Base-by-base conservation (phyloP, 148 eudicot genomes). In the Fallopia convolvulus region DNA sequence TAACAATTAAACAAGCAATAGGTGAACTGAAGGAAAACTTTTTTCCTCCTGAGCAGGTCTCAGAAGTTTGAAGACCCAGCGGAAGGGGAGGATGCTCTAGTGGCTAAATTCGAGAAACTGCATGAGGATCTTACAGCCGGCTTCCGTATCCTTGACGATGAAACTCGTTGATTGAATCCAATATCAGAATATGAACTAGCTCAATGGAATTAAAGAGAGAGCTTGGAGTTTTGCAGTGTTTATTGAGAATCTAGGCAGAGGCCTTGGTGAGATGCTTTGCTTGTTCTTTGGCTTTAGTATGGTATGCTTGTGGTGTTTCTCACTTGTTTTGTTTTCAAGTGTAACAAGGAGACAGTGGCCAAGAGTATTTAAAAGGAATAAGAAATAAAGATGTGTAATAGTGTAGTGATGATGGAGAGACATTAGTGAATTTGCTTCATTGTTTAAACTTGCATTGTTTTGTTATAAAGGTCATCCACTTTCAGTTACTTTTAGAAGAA, bases 31-130 rank as follows among this genome's bases (percentile, higher is more conserved):
- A 33, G 3, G 13, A 5, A 66, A 17, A 11, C 3, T 63, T 11
- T 32, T 63, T 11, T 32, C 41, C 42, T 15, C 3, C 18, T 11
- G 52, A 14, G 74, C 98, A 91, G 97, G 84, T 93, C 97, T 74
- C 94, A 93, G 82, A 93, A 93, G 72, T 93, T 91, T 42, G 98
- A 93, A 85, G 98, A 93, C 63, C 98, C 98, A 6, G 94, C 91
- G 32, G 98, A 93, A 86, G 97, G 98, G 36, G 97, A 93, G 83
- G 90, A 87, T 4, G 82, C 83, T 32, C 91, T 93, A 61, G 82
- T 88, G 40, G 94, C 84, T 13, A 93, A 91, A 76, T 93, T 93
- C 82, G 79, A 88, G 84, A 91, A 93, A 83, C 85, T 91, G 74
- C 13, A 91, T 33, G 97, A 93, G 14, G 98, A 93, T 83, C 81